Conservation (phyloP, 169 alveolate genomes). For the Neospora caninum region DNA sequence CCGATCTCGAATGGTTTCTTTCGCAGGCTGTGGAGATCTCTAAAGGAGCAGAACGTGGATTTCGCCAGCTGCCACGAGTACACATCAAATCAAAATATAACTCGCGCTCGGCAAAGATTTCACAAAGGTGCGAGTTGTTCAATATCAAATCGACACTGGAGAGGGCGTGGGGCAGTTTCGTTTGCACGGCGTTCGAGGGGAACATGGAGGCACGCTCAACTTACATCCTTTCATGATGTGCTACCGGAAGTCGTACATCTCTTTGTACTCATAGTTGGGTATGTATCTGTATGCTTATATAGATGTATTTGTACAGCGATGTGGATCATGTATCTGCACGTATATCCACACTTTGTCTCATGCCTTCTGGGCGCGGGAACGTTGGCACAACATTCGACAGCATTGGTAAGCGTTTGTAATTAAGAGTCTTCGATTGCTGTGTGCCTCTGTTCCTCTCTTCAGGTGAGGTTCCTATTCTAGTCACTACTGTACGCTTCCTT, state of each 20-base stretch:
- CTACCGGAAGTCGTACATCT: too few relatives aligned
- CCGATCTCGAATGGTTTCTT: not conserved
- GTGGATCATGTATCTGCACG: too few relatives aligned
- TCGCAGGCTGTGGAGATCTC: slow-evolving; percentile 18
- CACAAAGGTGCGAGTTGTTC: slow-evolving; percentile 8
- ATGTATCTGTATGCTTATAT: too few relatives aligned
- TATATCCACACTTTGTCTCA: too few relatives aligned
- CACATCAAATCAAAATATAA: slow-evolving; percentile 8
- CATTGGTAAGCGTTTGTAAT: not conserved
- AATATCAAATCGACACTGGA: not conserved
- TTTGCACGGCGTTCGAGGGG: too few relatives aligned
- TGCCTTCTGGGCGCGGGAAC: too few relatives aligned
- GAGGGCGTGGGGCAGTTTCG: not conserved
- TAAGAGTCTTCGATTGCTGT: not conserved
- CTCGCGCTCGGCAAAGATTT: slow-evolving; percentile 20
- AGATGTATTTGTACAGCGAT: too few relatives aligned
- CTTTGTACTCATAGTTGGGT: too few relatives aligned
- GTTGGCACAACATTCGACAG: too few relatives aligned
- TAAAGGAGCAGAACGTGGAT: slow-evolving; percentile 30
- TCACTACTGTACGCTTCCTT: slow-evolving; percentile 73
- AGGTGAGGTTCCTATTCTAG: slow-evolving; percentile 60
- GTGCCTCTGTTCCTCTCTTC: not conserved
- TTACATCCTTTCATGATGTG: too few relatives aligned
- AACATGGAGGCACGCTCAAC: too few relatives aligned
- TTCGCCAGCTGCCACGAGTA: slow-evolving; percentile 48